Conservation (phyloP, 140 eudicot genomes). For the Flaveria floridana region DNA sequence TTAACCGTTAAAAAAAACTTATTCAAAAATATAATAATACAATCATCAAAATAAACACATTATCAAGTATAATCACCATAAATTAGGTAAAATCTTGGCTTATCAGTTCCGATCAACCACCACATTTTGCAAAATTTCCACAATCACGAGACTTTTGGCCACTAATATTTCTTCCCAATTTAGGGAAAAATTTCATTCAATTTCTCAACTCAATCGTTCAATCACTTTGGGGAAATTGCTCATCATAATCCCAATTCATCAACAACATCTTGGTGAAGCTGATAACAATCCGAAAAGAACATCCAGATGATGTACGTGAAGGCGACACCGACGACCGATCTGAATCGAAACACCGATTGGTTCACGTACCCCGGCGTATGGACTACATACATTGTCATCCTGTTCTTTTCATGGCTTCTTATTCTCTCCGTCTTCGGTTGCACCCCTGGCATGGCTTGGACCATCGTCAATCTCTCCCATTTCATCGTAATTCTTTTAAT, state of each 20-base stretch:
- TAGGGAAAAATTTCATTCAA: background rate
- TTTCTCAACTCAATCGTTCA: background rate
- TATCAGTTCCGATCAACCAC: background rate
- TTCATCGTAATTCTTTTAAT: background rate
- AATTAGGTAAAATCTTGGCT: background rate
- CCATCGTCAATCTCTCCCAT: background rate
- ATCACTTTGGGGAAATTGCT: background rate
- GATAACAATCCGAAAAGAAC: background rate
- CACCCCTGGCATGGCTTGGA: constrained; percentile 18
- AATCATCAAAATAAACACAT: too few species aligned
- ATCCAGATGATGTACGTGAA: constrained; percentile 13
- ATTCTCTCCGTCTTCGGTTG: constrained; percentile 4
- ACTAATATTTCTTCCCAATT: background rate
- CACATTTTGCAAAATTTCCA: background rate
- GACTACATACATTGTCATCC: constrained; percentile 2
- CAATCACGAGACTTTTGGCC: background rate
- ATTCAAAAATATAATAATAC: too few species aligned
- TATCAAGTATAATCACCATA: background rate
- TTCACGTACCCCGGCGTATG: constrained; percentile 17
- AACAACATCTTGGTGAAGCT: background rate
- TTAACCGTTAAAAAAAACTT: too few species aligned
- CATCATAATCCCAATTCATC: background rate
- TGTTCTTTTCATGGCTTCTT: constrained; percentile 8
- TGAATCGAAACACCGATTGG: constrained; percentile 21
- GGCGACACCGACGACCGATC: constrained; percentile 17